Base-by-base conservation (phyloP, 1,284 basidiomycete species). In the Trametes hirsuta region DNA sequence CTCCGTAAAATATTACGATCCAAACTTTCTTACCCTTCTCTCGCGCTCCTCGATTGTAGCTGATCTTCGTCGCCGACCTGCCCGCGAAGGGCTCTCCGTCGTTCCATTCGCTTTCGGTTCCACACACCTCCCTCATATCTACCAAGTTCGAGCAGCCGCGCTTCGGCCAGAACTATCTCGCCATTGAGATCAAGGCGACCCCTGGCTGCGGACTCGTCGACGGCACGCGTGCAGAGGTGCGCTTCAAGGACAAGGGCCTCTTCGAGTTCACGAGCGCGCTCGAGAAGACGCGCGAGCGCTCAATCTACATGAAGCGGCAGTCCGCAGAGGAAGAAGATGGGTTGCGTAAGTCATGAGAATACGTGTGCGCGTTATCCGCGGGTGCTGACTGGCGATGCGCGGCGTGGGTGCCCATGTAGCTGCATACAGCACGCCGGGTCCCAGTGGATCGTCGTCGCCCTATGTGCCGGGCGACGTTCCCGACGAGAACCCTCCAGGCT, bases 81-180 rank as follows among this genome's bases (percentile, higher is more conserved):
- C 72, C 76, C 5, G 55, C 75, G 3, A 73, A 74, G 14, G 49
- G 55, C 48, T 68, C 65, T 40, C 80, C 66, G 14, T 67, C 75
- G 34, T 75, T 84, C 66, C 76, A 81, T 45, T 81, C 82, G 10
- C 70, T 87, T 46, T 80, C 81, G 10, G 75, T 92, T 39, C 89
- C 87, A 12, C 78, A 90, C 14, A 80, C 78, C 39, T 78, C 85
- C 0, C 83, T 93, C 57, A 73, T 91, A 14, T 83, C 84, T 4
- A 87, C 88, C 22, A 82, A 80, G 63, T 92, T 90, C 70, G 84
- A 90, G 66, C 90, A 92, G 71, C 91, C 91, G 2, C 80, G 84
- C 15, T 86, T 91, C 58, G 83, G 81, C 47, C 73, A 83, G 10
- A 93, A 93, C 70, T 90, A 84, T 67, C 79, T 93, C 45, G 70